Evolutionary conservation across 2,329 filamentous ascomycete genomes (phyloP), one percentile per base, ranked within the genome.

Genomic region (Nemania sp.): DNA sequence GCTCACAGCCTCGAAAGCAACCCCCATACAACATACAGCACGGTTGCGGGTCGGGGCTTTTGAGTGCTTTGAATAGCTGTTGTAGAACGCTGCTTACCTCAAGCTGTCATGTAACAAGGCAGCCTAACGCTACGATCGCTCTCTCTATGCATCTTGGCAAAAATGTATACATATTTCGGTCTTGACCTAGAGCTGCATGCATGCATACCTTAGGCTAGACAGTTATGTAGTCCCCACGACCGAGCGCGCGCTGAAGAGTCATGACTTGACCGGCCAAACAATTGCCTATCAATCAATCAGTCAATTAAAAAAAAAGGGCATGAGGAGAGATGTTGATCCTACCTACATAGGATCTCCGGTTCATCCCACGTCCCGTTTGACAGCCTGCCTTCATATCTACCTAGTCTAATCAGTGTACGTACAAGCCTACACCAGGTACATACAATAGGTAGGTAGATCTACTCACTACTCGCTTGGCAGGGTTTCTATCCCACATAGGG

Each of bases 241-340:
- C 18, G 18, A 45, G 35, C 43, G 41, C 27, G 10, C 7, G 51
- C 56, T 27, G 45, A 38, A 62, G 53, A 32, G 35, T 35, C 38
- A 54, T 47, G 38, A 29, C 59, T 54, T 67, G 45, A 66, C 51
- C 51, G 51, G 63, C 27, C 15, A 45, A 45, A 45, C 41, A 45
- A 18, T 18, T 3, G 15, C 15, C 41, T 45, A 45, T 45, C 41
- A 45, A 45, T 45, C 8, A 45, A 45, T n/a, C 5, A 45, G n/a
- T n/a, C n/a, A n/a, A n/a, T 5, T 5, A 20, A 5, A 45, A 45
- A n/a, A 45, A 45, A 45, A 45, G 5, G 41, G 18, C 15, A 45
- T 3, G 18, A 18, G 38, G 18, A n/a, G 15, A 41, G 41, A 45
- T n/a, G 64, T 64, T 54, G 13, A 49, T 10, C 53, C 20, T 60